Percentiles rank a stretch among this genome's conserved stretches.
Evolutionary conservation across 2,329 filamentous ascomycete genomes (phyloP).

Genomic region (Geosmithia putterillii): DNA sequence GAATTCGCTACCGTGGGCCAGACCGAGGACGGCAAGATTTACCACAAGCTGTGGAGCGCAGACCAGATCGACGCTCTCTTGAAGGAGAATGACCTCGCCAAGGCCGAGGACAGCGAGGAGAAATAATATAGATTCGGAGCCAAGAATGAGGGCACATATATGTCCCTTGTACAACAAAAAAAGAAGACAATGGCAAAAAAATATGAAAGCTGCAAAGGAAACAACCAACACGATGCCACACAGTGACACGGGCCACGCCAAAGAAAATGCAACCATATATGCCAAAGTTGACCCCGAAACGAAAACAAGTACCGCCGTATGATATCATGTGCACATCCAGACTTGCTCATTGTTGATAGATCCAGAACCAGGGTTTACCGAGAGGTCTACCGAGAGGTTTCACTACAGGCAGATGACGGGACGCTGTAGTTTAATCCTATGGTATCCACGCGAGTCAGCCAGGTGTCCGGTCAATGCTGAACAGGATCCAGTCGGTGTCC

Average conservation of each 20-base stretch:
- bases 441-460: neutral
- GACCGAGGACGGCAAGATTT: slow-evolving; percentile 91
- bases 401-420: no score
- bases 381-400: no score
- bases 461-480: neutral
- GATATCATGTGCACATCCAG: neutral
- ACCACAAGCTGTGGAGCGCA: slow-evolving; percentile 93
- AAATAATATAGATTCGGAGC: slow-evolving; percentile 26
- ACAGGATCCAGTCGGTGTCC: slow-evolving; percentile 15
- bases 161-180: neutral
- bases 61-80: slow-evolving; percentile 91
- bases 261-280: neutral
- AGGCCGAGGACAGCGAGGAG: slow-evolving; percentile 63
- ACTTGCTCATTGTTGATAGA: neutral
- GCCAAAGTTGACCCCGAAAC: neutral
- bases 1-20: slow-evolving; percentile 97
- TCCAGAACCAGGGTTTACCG: no score
- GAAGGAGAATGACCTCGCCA: slow-evolving; percentile 91
- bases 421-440: neutral
- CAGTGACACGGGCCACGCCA: neutral
- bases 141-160: neutral
- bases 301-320: neutral
- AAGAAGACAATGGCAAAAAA: neutral
- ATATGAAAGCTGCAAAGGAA: neutral
- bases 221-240: neutral